Base-by-base conservation (phyloP, 345 rosid species). In the Combretum micranthum region DNA sequence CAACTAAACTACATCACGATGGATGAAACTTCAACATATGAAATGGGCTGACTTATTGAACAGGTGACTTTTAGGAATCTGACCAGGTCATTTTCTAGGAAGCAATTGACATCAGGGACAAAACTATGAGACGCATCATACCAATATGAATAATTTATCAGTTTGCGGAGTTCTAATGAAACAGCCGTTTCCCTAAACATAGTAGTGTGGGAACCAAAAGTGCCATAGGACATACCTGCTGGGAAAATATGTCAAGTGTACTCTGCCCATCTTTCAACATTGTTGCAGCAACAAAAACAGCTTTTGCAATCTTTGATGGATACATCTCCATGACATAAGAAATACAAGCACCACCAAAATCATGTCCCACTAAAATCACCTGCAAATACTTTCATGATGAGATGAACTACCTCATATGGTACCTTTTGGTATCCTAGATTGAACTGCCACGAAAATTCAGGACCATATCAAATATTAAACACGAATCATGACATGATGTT, bases 291-390 rank as follows among this genome's bases (percentile, higher is more conserved):
- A 75, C 53, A 18, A 71, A 79, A 55, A 79, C 52, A 23, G 79
- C 72, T 64, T 73, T 76, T 7, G 78, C 60, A 21, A 79, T 66
- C 53, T 74, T 71, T 12, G 55, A 43, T 4, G 84, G 78, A 66
- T 67, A 76, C 61, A 63, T 43, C 52, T 79, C 84, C 79, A 76
- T 79, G 53, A 54, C 77, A 69, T 52, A 64, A 2, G 79, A 76
- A 56, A 79, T 26, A 19, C 84, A 79, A 53, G 75, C 79, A 55
- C 79, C 81, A 0, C 81, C 79, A 42, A 79, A 47, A 51, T 73
- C 84, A 63, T 73, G 84, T 47, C 77, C 78, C 21, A 76, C 81
- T 53, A 79, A 23, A 16, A 80, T 73, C 59, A 69, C 79, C 78
- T 76, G 68, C 57, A 58, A 44, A n/a, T 48, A 17, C 5, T 37